Evolutionary conservation across 306 rosid genomes (phyloP), one percentile per base, ranked within the genome.

Genomic region (Cicer yamashitae): DNA sequence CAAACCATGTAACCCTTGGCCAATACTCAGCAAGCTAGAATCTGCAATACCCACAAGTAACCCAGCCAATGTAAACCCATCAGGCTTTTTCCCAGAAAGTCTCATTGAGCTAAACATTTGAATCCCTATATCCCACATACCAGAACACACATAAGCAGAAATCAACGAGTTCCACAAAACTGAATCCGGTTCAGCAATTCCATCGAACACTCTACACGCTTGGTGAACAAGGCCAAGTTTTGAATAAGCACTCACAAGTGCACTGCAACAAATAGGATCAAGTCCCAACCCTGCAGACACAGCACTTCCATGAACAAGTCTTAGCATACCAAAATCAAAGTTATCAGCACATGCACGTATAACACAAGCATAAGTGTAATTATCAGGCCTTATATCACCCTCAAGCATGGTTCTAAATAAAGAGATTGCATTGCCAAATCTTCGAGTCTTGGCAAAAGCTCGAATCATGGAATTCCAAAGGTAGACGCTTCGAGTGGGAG

Each of bases 401-500:
- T 68, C 78, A 77, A 83, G 60, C 97, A 89, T 90, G 64, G 61
- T 68, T 7, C 61, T 25, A 84, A 91, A 91, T 39, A 91, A 86
- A 78, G 86, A 85, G 7, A 87, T 74, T 34, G 98, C 88, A 59
- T 69, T 72, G 22, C n/a, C 1, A 60, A 90, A 90, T 50, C 74
- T 70, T 50, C n/a, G 75, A 69, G 89, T 85, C 75, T 62, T 80
- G 0, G 98, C 96, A 7, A 84, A 83, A 60, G 94, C 94, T 22
- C 98, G 90, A 67, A 94, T 94, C 15, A 94, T 74, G 59, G 98
- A 87, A 58, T 94, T 94, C 96, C 96, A 91, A 10, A 94, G 91
- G 81, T 81, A 91, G 68, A 91, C 90, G 8, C 84, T 91, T 81
- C 78, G 87, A 56, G 22, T 63, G 60, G 91, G 75, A 77, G 78